phyloP scores from a whole-genome alignment of 306 rosid genomes.

The Hippophae gyantsensis region DNA sequence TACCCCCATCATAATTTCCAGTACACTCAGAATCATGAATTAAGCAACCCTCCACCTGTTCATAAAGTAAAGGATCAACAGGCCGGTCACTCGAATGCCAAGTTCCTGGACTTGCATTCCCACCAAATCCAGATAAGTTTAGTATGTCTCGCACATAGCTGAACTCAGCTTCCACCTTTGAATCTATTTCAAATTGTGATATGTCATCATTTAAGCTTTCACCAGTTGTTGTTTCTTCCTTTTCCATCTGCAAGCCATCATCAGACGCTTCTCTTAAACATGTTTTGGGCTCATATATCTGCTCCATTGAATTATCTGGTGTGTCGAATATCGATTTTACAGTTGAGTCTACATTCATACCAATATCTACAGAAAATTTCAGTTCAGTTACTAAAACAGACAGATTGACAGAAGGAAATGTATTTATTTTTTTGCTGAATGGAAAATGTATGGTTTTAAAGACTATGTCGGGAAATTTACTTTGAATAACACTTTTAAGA shows the following conservation, averaged over 20 bases:
- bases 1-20: slow-evolving; percentile 28
- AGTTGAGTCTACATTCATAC: slow-evolving; percentile 23
- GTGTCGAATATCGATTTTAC: slow-evolving; percentile 8
- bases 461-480: no score
- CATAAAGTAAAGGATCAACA: slow-evolving; percentile 40
- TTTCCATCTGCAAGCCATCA: slow-evolving; percentile 10
- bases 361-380: neutral
- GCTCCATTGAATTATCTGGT: slow-evolving; percentile 11
- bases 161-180: slow-evolving; percentile 36
- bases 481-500: no score
- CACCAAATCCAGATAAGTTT: slow-evolving; percentile 47
- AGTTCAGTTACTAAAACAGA: no score
- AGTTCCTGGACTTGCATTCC: slow-evolving; percentile 22
- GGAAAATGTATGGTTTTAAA: no score
- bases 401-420: no score
- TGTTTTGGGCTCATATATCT: slow-evolving; percentile 15
- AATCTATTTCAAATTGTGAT: slow-evolving; percentile 24
- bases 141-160: slow-evolving; percentile 62
- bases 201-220: slow-evolving; percentile 14
- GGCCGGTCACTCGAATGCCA: slow-evolving; percentile 62
- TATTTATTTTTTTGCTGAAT: no score
- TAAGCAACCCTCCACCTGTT: slow-evolving; percentile 42
- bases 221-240: slow-evolving; percentile 1
- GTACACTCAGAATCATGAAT: slow-evolving; percentile 41
- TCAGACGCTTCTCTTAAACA: slow-evolving; percentile 13